Evolutionary conservation across 1,139 yeast genomes (phyloP), one percentile per base, ranked within the genome.

Genomic region (Pichia norvegensis): DNA sequence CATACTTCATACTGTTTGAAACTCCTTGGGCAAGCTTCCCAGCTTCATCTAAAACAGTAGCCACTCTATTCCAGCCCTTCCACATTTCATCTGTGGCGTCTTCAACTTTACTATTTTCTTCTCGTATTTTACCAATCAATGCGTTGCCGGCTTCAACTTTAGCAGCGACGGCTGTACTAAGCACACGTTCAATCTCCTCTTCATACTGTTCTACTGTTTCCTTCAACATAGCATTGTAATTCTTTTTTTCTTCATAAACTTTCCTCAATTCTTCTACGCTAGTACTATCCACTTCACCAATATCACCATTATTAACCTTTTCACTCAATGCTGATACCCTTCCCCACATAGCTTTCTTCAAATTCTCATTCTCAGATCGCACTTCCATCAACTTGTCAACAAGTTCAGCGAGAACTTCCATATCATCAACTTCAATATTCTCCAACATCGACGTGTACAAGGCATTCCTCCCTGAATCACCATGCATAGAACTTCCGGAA

Each of bases 291-390:
- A 11, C 2, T 2, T 35, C 37, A 35, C 20, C 37, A 13, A 9
- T 23, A 5, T 35, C 23, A 13, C 13, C 23, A 6, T 35, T 14
- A 35, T 35, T 20, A 6, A 35, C 23, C 7, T 35, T 19, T 11
- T 25, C 33, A 40, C 48, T 47, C 2, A 60, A 33, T 2, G 40
- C 35, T 13, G 51, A 53, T 0, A 58, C 38, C 17, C 54, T 53
- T 2, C 46, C 29, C 63, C 63, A 61, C 3, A 62, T 54, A 4
- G 53, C 50, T 7, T 44, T 43, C 36, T 60, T 61, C 16, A 60
- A 42, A 21, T 36, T 19, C 21, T 45, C 42, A 39, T 60, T 62
- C 20, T 55, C 53, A 4, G 33, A 14, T 29, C 61, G 40, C 2
- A 54, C 46, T 1, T 40, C 27, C 6, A 47, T 29, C 22, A 62